These are phyloP conservation scores for Harringtonia lauricola DNA, from an alignment of 2,329 filamentous ascomycete species.

Conservation along the genomic window DNA sequence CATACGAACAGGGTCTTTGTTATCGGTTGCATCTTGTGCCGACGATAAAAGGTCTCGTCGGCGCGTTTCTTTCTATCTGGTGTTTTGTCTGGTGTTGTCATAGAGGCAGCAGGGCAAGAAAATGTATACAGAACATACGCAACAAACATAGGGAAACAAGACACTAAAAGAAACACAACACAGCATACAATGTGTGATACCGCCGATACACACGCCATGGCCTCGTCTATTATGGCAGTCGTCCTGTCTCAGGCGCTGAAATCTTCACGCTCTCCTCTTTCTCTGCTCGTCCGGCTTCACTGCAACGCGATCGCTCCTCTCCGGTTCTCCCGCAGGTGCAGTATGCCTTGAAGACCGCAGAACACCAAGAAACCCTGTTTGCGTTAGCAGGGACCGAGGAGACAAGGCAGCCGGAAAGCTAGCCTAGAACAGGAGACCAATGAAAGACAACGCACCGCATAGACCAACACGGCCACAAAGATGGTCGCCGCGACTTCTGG, in stretches of 20 bases:
- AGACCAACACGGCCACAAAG: constrained; percentile 80
- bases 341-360: constrained; percentile 78
- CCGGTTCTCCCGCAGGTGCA: constrained; percentile 74
- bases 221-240: too few species aligned
- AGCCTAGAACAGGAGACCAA: too few species aligned
- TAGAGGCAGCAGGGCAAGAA: neutral
- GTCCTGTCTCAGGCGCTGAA: too few species aligned
- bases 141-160: too few species aligned
- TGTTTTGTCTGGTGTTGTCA: too few species aligned
- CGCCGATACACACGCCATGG: too few species aligned
- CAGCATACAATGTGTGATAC: too few species aligned
- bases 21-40: too few species aligned
- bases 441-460: constrained; percentile 60
- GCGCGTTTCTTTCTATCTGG: too few species aligned
- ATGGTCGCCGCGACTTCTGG: constrained; percentile 72
- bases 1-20: too few species aligned
- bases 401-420: neutral
- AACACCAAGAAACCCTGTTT: constrained; percentile 76
- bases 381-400: constrained; percentile 1
- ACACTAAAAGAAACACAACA: too few species aligned
- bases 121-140: neutral
- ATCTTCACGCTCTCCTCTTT: neutral
- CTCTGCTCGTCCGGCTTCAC: constrained; percentile 5
- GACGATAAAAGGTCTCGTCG: too few species aligned
- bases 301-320: constrained; percentile 72